Evolutionary conservation across 2,329 filamentous ascomycete species (phyloP), one percentile per base, ranked within the genome.

Genomic region (Penicillium verrucosum): DNA sequence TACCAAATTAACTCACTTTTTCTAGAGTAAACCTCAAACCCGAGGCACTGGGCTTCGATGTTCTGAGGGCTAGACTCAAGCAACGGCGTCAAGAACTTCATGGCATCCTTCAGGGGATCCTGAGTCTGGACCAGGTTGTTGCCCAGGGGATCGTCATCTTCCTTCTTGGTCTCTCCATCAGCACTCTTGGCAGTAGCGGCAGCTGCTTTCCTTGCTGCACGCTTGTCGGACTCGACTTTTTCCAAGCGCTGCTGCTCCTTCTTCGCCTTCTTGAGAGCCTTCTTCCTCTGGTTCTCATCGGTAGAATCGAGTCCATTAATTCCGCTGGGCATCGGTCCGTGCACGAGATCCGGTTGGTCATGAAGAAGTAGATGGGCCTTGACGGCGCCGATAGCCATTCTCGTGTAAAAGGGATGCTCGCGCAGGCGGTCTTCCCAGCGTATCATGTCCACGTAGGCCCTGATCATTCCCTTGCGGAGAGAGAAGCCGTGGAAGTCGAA

Each of bases 401-500:
- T 83, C 5, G 89, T 88, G 77, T 90, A 99, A 78, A 96, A 97
- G 1, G 94, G 94, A 72, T 99, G 94, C 67, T 96, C 89, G 53
- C 92, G 87, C 43, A 97, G 77, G 60, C 87, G 85, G 70, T 99
- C 92, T 72, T 97, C 93, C 95, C 94, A 99, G 65, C 89, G 85
- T 45, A 99, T 82, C 91, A 99, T 96, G 66, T 97, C 92, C 40
- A 99, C 81, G 71, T 99, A 99, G 1, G 94, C 90, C 55, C 93
- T 83, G 59, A 97, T 90, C 80, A 96, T 93, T 14, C 95, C 95
- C 75, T 97, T 99, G 21, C 94, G 83, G n/a, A 99, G 80, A 21
- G 92, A 97, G 76, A 99, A 99, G 72, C 86, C 91, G 80, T 99
- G 95, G 80, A 99, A 99, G 73, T 99, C 94, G 68, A 97, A 97